phyloP scores from a whole-genome alignment of 2,329 filamentous ascomycete species.

The Xylaria sp. region DNA sequence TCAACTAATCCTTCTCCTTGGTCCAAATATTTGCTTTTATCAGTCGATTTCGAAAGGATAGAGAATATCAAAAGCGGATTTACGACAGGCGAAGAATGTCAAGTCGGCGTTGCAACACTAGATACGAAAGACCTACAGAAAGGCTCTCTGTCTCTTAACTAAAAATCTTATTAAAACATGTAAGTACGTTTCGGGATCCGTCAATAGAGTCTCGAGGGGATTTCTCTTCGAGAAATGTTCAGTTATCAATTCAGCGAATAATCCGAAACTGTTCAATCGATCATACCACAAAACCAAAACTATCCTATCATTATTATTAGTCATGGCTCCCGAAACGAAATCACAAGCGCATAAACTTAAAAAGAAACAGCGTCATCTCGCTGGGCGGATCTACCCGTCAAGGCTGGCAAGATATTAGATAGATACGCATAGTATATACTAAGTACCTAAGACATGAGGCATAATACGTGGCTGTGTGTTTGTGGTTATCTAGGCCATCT shows the following conservation, averaged over 20 bases:
- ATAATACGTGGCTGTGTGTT: no score
- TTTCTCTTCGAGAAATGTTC: neutral
- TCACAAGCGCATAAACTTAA: no score
- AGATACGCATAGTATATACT: no score
- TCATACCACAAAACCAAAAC: neutral
- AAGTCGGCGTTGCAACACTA: slow-evolving; percentile 7
- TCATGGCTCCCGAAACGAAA: neutral
- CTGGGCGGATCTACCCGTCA: no score
- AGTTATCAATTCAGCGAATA: neutral
- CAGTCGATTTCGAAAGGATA: neutral
- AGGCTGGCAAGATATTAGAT: no score
- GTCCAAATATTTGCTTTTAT: no score
- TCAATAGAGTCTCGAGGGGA: no score
- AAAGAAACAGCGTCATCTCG: no score
- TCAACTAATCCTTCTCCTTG: no score
- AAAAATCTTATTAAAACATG: neutral
- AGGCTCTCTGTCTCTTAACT: neutral
- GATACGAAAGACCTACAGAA: slow-evolving; percentile 7
- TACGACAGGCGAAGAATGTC: neutral
- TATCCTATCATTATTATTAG: neutral
- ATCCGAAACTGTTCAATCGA: neutral
- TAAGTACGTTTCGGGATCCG: no score
- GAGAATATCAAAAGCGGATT: neutral
- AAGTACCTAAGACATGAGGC: no score
- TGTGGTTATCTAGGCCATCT: no score